phyloP scores from a whole-genome alignment of 768 basidiomycete genomes.

The Hypsizygus marmoreus region DNA sequence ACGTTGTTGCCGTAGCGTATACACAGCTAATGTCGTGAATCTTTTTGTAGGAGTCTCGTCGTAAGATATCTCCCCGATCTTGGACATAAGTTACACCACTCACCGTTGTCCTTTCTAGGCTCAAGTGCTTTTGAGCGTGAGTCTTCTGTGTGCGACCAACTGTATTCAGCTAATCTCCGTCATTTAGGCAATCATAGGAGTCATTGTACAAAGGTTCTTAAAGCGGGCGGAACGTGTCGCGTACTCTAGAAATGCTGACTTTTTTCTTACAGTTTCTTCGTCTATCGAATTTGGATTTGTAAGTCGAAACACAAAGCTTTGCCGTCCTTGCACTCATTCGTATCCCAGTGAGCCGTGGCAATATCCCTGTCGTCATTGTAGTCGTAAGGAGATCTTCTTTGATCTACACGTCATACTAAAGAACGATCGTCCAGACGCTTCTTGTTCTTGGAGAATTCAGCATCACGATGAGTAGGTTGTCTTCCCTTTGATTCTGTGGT shows the following conservation, averaged over 20 bases:
- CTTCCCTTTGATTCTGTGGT: background rate
- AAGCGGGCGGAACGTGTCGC: no score
- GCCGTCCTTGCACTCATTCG: background rate
- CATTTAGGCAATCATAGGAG: conserved; percentile 10
- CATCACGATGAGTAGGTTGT: conserved; percentile 5
- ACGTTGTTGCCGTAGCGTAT: background rate
- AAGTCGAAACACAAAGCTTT: background rate
- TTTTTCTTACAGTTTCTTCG: conserved; percentile 13
- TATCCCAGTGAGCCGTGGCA: conserved; percentile 7
- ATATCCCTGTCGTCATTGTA: background rate
- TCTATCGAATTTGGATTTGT: conserved; percentile 15
- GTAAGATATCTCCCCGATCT: background rate
- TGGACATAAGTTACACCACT: no score
- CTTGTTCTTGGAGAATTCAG: conserved; percentile 11
- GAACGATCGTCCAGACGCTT: conserved; percentile 3
- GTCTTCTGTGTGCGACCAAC: background rate
- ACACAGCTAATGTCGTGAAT: no score
- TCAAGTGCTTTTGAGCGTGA: conserved; percentile 5
- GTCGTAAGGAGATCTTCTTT: conserved; percentile 3
- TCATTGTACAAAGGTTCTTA: conserved; percentile 12
- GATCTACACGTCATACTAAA: background rate
- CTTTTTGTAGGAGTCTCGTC: conserved; percentile 7
- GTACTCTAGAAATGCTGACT: no score
- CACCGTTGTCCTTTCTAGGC: no score
- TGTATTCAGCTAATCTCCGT: background rate